phyloP scores from a whole-genome alignment of 768 basidiomycete species.

The Coprinopsis strossmayeri region DNA sequence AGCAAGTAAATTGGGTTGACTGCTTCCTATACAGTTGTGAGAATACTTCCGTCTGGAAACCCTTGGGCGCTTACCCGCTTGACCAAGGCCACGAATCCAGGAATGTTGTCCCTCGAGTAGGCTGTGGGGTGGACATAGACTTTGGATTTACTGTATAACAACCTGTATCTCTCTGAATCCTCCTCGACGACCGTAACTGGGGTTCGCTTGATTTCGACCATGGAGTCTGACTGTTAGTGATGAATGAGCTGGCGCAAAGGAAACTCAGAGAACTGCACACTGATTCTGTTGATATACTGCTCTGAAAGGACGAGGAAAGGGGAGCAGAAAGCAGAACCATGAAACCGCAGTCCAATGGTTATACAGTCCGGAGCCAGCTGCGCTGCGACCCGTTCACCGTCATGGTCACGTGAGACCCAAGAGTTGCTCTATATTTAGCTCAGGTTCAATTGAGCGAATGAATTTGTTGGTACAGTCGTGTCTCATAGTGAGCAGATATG shows the following conservation, averaged over 20 bases:
- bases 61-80: conserved; percentile 59
- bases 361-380: not conserved
- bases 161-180: conserved; percentile 60
- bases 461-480: too few relatives aligned
- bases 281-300: conserved; percentile 23
- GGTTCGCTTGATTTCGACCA: conserved; percentile 68
- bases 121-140: conserved; percentile 95
- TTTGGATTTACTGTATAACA: conserved; percentile 88
- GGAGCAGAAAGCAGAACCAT: conserved; percentile 19
- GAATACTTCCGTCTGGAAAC: conserved; percentile 6
- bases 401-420: conserved; percentile 10
- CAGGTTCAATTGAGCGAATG: too few relatives aligned
- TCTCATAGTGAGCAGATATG: too few relatives aligned
- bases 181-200: conserved; percentile 17
- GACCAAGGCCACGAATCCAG: conserved; percentile 89
- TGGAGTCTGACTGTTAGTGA: conserved; percentile 42
- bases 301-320: conserved; percentile 12
- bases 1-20: conserved; percentile 72
- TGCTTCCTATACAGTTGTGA: conserved; percentile 47
- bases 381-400: not conserved
- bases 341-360: not conserved
- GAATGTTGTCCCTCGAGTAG: conserved; percentile 87
- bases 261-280: conserved; percentile 15
- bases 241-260: not conserved
- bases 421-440: too few relatives aligned